These are phyloP conservation scores for Kwoniella heveanensis DNA, from an alignment of 768 basidiomycete genomes.

Conservation along the genomic window DNA sequence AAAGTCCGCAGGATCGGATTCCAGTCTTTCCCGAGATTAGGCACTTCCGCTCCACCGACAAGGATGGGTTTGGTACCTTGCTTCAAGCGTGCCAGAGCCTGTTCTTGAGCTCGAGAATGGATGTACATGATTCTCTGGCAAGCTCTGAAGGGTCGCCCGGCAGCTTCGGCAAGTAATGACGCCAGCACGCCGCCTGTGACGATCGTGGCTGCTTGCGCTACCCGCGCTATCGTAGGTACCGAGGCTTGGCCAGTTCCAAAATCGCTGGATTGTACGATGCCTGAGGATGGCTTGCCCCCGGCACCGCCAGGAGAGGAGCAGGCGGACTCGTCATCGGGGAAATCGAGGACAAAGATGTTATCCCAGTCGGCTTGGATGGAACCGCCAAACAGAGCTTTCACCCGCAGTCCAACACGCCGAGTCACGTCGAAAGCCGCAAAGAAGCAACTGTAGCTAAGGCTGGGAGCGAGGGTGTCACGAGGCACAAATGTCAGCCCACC, in stretches of 20 bases:
- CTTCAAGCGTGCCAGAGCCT: neutral
- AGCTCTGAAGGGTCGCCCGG: slow-evolving; percentile 45
- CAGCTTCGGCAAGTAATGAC: slow-evolving; percentile 46
- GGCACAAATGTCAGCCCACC: neutral
- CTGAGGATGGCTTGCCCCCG: no score
- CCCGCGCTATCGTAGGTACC: slow-evolving; percentile 44
- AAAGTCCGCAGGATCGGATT: slow-evolving; percentile 31
- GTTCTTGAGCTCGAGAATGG: neutral
- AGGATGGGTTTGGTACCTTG: slow-evolving; percentile 6
- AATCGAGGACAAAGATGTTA: slow-evolving; percentile 33
- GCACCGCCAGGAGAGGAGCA: neutral
- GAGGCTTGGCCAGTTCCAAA: no score
- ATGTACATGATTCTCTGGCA: slow-evolving; percentile 38
- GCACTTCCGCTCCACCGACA: neutral
- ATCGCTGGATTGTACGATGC: no score
- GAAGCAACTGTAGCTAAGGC: slow-evolving; percentile 49
- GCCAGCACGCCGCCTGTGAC: slow-evolving; percentile 51
- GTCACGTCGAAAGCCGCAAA: slow-evolving; percentile 54
- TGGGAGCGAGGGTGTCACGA: slow-evolving; percentile 6
- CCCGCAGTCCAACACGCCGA: slow-evolving; percentile 42
- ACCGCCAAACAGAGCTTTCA: slow-evolving; percentile 50
- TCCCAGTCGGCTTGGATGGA: slow-evolving; percentile 26
- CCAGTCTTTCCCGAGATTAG: slow-evolving; percentile 4
- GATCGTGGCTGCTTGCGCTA: slow-evolving; percentile 51
- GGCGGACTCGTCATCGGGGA: slow-evolving; percentile 8